Percentiles rank a stretch among this genome's conserved stretches.
Evolutionary conservation across 164 flowering plant genomes (phyloP).

Genomic region (Nymphaea colorata): DNA sequence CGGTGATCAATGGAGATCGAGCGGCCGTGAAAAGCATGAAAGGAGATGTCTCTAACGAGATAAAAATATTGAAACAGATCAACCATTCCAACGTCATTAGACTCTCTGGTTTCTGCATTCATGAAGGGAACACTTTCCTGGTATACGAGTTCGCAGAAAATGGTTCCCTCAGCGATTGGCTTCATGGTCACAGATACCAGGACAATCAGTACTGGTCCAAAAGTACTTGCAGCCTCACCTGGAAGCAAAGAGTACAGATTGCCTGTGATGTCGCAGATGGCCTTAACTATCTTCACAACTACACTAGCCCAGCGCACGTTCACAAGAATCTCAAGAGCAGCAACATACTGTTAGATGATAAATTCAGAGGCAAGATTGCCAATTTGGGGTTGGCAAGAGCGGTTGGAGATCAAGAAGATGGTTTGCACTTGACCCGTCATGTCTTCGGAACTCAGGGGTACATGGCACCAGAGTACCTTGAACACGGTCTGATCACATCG

Average conservation of each 20-base stretch:
- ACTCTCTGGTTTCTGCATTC: constrained; percentile 52
- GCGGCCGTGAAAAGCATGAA: constrained; percentile 59
- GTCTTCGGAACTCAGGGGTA: constrained; percentile 64
- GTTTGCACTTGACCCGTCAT: constrained; percentile 37
- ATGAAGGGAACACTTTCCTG: constrained; percentile 45
- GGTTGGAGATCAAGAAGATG: constrained; percentile 13
- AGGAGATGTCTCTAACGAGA: constrained; percentile 51
- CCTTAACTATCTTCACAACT: constrained; percentile 61
- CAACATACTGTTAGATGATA: constrained; percentile 39
- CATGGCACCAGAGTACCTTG: constrained; percentile 61
- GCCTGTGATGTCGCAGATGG: constrained; percentile 56
- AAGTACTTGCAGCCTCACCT: constrained; percentile 13
- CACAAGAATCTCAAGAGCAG: constrained; percentile 63
- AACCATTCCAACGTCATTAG: constrained; percentile 50
- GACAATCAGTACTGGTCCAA: no score
- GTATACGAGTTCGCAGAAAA: constrained; percentile 60
- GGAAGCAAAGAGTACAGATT: constrained; percentile 65
- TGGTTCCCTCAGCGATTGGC: constrained; percentile 43
- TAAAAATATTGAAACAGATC: constrained; percentile 40
- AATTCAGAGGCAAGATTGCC: constrained; percentile 39
- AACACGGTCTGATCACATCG: constrained; percentile 51
- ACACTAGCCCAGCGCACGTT: constrained; percentile 32
- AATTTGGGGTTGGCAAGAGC: constrained; percentile 51
- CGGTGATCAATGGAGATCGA: constrained; percentile 35
- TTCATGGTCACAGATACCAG: constrained; percentile 11